These are phyloP conservation scores for Sesbania bispinosa DNA, from an alignment of 306 rosid genomes.

Conservation along the genomic window DNA sequence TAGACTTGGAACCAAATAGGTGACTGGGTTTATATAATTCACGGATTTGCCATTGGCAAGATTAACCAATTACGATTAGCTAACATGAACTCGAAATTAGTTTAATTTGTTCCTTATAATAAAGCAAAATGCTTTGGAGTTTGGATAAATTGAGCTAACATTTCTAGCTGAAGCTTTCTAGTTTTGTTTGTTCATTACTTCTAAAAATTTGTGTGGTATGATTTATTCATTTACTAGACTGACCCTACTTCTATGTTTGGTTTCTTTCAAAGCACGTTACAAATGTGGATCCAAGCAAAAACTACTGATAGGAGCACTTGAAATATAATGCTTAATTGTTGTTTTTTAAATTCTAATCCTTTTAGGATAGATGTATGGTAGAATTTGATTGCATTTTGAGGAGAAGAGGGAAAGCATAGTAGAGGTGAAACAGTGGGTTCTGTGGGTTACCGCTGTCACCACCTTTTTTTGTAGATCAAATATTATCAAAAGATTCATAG, in stretches of 20 bases:
- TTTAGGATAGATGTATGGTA: neutral
- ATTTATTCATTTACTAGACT: neutral
- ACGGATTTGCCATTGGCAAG: slow-evolving; percentile 5
- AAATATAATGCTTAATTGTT: neutral
- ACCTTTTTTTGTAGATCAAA: too few species aligned
- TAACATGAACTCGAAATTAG: slow-evolving; percentile 16
- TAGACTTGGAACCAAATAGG: slow-evolving; percentile 23
- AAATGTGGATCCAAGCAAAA: too few species aligned
- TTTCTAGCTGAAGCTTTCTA: neutral
- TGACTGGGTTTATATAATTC: slow-evolving; percentile 19
- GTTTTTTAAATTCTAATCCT: neutral
- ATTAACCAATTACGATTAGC: slow-evolving; percentile 23
- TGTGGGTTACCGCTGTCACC: too few species aligned
- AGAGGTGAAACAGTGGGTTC: too few species aligned
- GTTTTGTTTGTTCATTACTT: neutral
- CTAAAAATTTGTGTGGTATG: neutral
- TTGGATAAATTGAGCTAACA: neutral
- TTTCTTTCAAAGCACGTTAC: too few species aligned
- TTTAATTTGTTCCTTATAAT: slow-evolving; percentile 19
- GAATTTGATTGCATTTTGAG: slow-evolving; percentile 7
- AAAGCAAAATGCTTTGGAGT: slow-evolving; percentile 27
- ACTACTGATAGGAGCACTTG: too few species aligned
- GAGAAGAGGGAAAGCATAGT: neutral
- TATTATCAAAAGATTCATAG: too few species aligned
- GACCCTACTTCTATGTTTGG: neutral